A percentile compares a stretch with the other conserved stretches of the same genome.
Conservation (phyloP, 257 asterid species). For the Solanum ossicruentum region DNA sequence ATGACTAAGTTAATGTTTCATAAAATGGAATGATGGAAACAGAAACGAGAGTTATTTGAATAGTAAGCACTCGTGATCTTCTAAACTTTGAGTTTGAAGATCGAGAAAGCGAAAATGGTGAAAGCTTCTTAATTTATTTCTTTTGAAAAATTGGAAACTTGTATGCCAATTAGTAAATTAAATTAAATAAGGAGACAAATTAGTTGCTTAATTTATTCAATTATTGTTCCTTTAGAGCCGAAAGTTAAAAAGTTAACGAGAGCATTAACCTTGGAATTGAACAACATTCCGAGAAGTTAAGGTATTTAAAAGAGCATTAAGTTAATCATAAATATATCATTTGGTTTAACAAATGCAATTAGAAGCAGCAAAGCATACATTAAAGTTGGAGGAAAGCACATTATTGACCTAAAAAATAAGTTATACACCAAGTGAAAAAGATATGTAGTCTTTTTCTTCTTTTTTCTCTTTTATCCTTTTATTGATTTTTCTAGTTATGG, state of each 20-base stretch:
- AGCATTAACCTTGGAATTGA: constrained; percentile 7
- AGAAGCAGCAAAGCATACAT: constrained; percentile 17
- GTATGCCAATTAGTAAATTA: neutral
- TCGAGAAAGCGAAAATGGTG: no score
- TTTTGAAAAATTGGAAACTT: neutral
- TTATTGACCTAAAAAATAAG: neutral
- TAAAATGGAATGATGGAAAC: no score
- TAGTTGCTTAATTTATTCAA: neutral
- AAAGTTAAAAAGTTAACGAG: constrained; percentile 13
- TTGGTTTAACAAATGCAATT: constrained; percentile 12
- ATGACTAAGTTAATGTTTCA: no score
- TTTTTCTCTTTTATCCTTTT: neutral
- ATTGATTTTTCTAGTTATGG: neutral
- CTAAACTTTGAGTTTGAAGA: no score
- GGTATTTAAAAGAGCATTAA: neutral
- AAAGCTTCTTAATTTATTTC: no score
- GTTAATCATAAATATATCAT: neutral
- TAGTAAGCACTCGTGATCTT: no score
- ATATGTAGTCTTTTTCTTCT: neutral
- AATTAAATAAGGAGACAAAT: neutral
- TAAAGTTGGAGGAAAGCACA: neutral
- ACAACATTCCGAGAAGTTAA: constrained; percentile 16
- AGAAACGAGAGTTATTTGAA: neutral
- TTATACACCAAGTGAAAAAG: neutral
- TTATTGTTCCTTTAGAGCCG: constrained; percentile 20